Base-by-base conservation (phyloP, 768 basidiomycete species). In the Obba rivulosa region DNA sequence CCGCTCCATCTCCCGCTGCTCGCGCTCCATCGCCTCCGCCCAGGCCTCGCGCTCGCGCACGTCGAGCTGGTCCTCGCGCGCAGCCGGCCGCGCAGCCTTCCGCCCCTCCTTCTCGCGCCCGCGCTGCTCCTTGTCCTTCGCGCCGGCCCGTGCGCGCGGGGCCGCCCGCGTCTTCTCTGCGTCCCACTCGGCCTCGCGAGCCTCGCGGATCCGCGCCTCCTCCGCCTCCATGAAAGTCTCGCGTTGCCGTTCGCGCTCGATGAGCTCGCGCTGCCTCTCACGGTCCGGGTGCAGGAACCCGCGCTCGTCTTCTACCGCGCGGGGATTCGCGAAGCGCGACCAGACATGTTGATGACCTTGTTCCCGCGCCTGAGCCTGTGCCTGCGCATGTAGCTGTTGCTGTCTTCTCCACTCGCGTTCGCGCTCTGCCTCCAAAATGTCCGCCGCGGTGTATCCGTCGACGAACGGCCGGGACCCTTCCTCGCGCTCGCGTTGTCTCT, bases 171-270 rank as follows among this genome's bases (percentile, higher is more conserved):
- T 41, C 40, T 40, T 43, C 51, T 40, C 24, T 34, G 22, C 45
- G 7, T 35, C 28, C 38, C 36, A 17, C 47, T 44, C 36, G 34
- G 39, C 22, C 18, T 37, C 24, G 23, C 40, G 28, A 46, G 48
- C 31, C 48, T 46, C 11, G 35, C 42, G 35, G 16, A 50, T 45
- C 14, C 48, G 45, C 34, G 47, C 51, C 43, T 60, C 57, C 35
- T 52, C 55, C 41, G 23, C 8, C n/a, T 59, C 59, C 52, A 56
- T 55, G 45, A 52, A 59, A 49, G 50, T 51, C 23, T 66, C 64
- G 21, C 44, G 44, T 54, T 48, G 20, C 53, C 56, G 7, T 38
- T 47, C 46, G 42, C 38, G 23, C 22, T 41, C 55, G 24, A 45
- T 41, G 34, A 45, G n/a, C 43, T 44, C 45, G 36, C 46, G 46